These are phyloP conservation scores for Acanthamoeba lenticulata DNA, from an alignment of 208 protist species.

Conservation along the genomic window DNA sequence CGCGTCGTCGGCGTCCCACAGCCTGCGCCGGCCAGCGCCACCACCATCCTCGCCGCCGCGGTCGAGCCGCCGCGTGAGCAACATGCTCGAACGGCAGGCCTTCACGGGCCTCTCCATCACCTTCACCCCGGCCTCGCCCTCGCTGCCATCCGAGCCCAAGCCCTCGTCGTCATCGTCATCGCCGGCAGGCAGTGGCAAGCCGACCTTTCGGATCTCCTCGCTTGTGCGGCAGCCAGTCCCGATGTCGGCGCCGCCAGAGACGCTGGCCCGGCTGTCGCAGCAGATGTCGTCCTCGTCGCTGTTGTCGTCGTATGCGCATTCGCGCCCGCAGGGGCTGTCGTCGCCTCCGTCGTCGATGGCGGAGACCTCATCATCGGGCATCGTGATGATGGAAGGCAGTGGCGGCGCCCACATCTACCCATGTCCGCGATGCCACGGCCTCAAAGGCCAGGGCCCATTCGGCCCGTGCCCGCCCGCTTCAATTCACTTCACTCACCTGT, in stretches of 20 bases:
- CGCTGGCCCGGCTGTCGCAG: not conserved
- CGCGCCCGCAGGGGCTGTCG: not conserved
- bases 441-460: conserved; percentile 12
- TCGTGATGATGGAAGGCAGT: not conserved
- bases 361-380: not conserved
- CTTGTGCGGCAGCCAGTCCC: no score
- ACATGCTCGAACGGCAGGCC: not conserved
- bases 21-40: not conserved
- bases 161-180: not conserved
- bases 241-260: no score
- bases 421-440: conserved; percentile 14
- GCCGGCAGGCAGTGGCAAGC: no score
- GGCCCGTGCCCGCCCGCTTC: not conserved
- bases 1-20: not conserved
- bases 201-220: no score
- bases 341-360: not conserved
- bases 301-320: not conserved
- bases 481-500: conserved; percentile 36
- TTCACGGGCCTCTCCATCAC: not conserved
- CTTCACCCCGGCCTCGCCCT: not conserved
- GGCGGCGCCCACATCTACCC: not conserved
- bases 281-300: not conserved
- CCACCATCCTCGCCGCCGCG: not conserved
- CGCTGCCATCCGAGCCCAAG: not conserved
- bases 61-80: not conserved